Conservation (phyloP, 345 rosid genomes). For the Lumnitzera racemosa region DNA sequence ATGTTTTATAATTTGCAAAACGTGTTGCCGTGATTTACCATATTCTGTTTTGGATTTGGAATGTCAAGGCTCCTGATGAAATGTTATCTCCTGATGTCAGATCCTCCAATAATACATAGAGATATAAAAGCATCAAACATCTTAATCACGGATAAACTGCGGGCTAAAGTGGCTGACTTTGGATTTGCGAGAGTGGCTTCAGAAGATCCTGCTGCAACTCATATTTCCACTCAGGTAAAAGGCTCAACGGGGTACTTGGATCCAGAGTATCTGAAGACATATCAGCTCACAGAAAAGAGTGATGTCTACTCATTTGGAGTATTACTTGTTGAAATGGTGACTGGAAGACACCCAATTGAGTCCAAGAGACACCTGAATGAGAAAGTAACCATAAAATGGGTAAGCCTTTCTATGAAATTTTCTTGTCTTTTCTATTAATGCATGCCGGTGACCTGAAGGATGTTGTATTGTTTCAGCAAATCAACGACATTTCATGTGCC, state of each 20-base stretch:
- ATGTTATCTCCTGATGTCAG: slow-evolving; percentile 31
- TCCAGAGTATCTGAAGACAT: slow-evolving; percentile 77
- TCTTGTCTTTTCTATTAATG: not conserved
- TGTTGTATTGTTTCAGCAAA: not conserved
- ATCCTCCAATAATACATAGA: slow-evolving; percentile 82
- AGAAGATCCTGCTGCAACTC: slow-evolving; percentile 53
- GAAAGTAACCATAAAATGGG: slow-evolving; percentile 65
- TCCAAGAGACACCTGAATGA: slow-evolving; percentile 36
- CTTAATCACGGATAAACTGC: slow-evolving; percentile 63
- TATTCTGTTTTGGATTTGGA: not conserved
- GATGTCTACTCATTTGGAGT: slow-evolving; percentile 90
- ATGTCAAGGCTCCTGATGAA: not conserved
- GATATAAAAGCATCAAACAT: slow-evolving; percentile 84
- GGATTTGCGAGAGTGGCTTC: slow-evolving; percentile 67
- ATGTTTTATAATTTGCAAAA: too few relatives aligned
- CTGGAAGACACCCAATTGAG: slow-evolving; percentile 75
- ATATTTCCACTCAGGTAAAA: slow-evolving; percentile 77
- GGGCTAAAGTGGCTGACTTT: slow-evolving; percentile 91
- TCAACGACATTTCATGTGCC: too few relatives aligned
- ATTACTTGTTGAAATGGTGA: slow-evolving; percentile 61
- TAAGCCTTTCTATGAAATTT: slow-evolving; percentile 15
- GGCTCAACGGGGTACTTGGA: slow-evolving; percentile 77
- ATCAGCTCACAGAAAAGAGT: slow-evolving; percentile 71
- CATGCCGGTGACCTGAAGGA: not conserved
- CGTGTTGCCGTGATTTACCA: too few relatives aligned